These are phyloP conservation scores for Fraxinus pennsylvanica DNA, from an alignment of 257 asterid species.

Conservation along the genomic window DNA sequence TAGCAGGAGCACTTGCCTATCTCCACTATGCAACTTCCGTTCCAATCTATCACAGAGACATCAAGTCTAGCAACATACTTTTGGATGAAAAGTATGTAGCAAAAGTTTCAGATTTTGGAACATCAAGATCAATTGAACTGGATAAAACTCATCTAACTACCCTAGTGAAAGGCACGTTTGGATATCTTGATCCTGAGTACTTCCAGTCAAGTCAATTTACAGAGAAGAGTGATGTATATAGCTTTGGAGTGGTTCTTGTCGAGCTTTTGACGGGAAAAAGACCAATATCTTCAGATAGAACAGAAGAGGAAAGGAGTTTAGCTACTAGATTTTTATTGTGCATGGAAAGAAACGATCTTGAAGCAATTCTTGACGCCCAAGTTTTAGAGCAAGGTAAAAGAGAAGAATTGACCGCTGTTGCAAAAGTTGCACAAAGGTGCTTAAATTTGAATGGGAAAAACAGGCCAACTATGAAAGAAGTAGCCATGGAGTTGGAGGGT, in stretches of 20 bases:
- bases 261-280: conserved; percentile 14
- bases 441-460: conserved; percentile 30
- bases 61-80: neutral
- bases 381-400: conserved; percentile 13
- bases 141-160: conserved; percentile 22
- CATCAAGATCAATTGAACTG: neutral
- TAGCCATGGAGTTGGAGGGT: conserved; percentile 27
- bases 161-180: conserved; percentile 6
- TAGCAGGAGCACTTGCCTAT: conserved; percentile 29
- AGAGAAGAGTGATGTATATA: too few species aligned
- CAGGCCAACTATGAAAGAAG: conserved; percentile 35
- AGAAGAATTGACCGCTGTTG: conserved; percentile 13
- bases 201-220: neutral
- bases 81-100: neutral
- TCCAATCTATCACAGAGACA: conserved; percentile 25
- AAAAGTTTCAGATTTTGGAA: conserved; percentile 9
- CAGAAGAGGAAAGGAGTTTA: neutral
- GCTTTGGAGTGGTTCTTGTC: too few species aligned
- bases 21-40: conserved; percentile 28
- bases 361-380: neutral
- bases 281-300: conserved; percentile 1
- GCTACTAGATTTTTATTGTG: too few species aligned
- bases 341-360: too few species aligned
- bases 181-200: conserved; percentile 19
- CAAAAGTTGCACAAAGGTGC: conserved; percentile 29